Evolutionary conservation across 2,329 filamentous ascomycete species (phyloP).

Genomic region (Ascochyta rabiei): DNA sequence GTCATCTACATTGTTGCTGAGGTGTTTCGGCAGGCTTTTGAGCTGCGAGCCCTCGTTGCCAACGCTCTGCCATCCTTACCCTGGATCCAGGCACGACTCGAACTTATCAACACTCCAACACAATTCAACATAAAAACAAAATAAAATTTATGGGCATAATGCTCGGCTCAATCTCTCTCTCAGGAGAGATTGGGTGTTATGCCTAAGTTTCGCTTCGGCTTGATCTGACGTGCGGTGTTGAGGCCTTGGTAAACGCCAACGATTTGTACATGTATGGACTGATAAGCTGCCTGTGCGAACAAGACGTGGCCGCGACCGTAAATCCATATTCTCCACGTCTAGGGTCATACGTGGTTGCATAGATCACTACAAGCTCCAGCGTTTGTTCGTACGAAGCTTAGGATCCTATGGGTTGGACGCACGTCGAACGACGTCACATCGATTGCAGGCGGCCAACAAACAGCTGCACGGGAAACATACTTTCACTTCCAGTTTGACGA

Average conservation of each 20-base stretch:
- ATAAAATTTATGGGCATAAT: slow-evolving; percentile 45
- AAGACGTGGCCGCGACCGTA: too few species aligned
- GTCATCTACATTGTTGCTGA: slow-evolving; percentile 11
- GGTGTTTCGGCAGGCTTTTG: slow-evolving; percentile 8
- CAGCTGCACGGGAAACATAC: neutral
- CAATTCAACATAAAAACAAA: slow-evolving; percentile 23
- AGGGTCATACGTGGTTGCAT: too few species aligned
- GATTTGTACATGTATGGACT: neutral
- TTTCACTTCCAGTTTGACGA: neutral
- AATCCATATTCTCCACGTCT: too few species aligned
- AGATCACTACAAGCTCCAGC: too few species aligned
- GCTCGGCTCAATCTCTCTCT: slow-evolving; percentile 28
- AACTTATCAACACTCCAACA: slow-evolving; percentile 30
- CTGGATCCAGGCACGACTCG: slow-evolving; percentile 35
- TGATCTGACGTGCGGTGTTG: neutral
- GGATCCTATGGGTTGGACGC: neutral
- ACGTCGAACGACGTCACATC: slow-evolving; percentile 3
- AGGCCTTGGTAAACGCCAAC: neutral
- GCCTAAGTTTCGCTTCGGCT: slow-evolving; percentile 22
- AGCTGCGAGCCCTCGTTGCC: slow-evolving; percentile 8
- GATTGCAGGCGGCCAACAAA: neutral
- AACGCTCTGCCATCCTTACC: slow-evolving; percentile 11
- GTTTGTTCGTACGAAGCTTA: too few species aligned
- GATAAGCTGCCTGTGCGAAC: too few species aligned
- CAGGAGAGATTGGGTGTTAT: slow-evolving; percentile 35